A percentile compares a stretch with the other conserved stretches of the same genome.
Conservation (phyloP, 106 monocot genomes). For the Alisma plantagoaquatica region DNA sequence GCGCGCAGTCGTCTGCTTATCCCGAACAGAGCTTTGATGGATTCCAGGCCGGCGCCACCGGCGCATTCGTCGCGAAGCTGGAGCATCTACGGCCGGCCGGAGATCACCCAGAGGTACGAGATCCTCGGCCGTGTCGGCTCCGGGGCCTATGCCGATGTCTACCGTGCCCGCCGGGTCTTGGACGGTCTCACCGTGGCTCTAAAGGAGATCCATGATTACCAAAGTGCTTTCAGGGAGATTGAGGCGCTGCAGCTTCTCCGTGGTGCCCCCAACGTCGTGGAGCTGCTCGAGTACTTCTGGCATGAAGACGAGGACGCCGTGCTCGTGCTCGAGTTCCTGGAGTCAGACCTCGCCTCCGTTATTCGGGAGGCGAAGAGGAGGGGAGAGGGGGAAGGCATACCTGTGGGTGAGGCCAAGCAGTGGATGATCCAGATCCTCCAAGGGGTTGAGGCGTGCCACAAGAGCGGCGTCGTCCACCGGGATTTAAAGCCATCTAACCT, state of each 20-base stretch:
- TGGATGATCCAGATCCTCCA: slow-evolving; percentile 59
- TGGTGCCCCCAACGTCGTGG: slow-evolving; percentile 54
- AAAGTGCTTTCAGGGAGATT: slow-evolving; percentile 70
- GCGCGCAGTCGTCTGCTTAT: no score
- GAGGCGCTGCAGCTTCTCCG: slow-evolving; percentile 56
- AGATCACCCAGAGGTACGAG: slow-evolving; percentile 72
- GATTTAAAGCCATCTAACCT: slow-evolving; percentile 68
- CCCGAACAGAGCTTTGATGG: no score
- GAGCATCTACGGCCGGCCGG: slow-evolving; percentile 84
- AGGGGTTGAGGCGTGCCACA: slow-evolving; percentile 51
- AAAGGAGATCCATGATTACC: slow-evolving; percentile 87
- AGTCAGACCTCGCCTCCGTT: slow-evolving; percentile 45
- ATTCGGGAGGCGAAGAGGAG: slow-evolving; percentile 38
- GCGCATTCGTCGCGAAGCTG: slow-evolving; percentile 43
- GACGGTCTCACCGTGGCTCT: slow-evolving; percentile 67
- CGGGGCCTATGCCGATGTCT: slow-evolving; percentile 93
- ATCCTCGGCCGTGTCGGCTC: slow-evolving; percentile 67
- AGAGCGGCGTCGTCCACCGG: slow-evolving; percentile 35
- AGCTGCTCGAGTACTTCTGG: slow-evolving; percentile 76
- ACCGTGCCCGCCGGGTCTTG: slow-evolving; percentile 66
- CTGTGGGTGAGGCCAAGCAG: slow-evolving; percentile 49
- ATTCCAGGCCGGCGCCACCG: background rate
- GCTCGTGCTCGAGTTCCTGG: slow-evolving; percentile 55
- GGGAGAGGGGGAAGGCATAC: slow-evolving; percentile 20
- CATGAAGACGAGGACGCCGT: slow-evolving; percentile 69